Evolutionary conservation across 1,284 basidiomycete genomes (phyloP).

Genomic region (Mycena sp.): DNA sequence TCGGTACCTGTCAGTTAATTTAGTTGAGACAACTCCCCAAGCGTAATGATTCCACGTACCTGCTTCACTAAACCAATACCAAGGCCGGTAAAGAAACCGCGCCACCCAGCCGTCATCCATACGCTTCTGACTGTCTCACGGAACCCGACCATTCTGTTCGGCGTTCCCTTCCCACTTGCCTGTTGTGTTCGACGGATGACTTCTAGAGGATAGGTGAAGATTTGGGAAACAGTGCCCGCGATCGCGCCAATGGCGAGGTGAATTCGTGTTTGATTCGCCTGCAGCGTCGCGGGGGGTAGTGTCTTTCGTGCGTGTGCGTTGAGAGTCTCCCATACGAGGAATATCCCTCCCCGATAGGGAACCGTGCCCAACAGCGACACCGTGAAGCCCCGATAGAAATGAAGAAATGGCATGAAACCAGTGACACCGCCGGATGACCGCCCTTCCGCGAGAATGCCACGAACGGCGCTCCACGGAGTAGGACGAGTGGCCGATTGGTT

Average conservation of each 20-base stretch:
- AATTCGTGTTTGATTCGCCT: conserved; percentile 28
- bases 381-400: conserved; percentile 97
- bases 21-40: too few species aligned
- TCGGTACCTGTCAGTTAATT: conserved; percentile 17
- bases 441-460: conserved; percentile 28
- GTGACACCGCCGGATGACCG: conserved; percentile 27
- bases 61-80: conserved; percentile 76
- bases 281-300: conserved; percentile 24
- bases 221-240: conserved; percentile 92
- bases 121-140: conserved; percentile 80
- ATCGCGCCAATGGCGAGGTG: conserved; percentile 84
- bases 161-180: conserved; percentile 87
- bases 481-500: conserved; percentile 37
- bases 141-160: conserved; percentile 83
- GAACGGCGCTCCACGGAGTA: conserved; percentile 46
- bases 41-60: conserved; percentile 41
- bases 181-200: conserved; percentile 95
- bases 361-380: conserved; percentile 86
- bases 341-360: conserved; percentile 96
- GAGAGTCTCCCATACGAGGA: conserved; percentile 91
- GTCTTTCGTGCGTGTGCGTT: conserved; percentile 52
- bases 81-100: conserved; percentile 94
- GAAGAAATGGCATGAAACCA: conserved; percentile 68
- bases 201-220: conserved; percentile 96
- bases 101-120: conserved; percentile 77